Conservation (phyloP, 23 red algal genomes). For the Gracilariopsis chorda region DNA sequence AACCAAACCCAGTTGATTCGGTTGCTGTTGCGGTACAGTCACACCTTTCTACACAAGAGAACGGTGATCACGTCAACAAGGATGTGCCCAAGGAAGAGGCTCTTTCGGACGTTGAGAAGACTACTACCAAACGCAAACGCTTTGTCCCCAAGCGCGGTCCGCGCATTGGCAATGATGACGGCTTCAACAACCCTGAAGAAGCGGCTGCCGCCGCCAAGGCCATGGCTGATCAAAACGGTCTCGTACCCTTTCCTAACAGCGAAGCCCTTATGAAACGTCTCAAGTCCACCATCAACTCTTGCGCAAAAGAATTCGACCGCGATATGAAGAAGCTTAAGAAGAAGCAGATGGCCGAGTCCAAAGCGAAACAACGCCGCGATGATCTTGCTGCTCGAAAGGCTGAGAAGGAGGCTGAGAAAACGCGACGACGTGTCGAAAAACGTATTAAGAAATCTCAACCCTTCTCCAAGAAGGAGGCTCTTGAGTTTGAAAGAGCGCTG, state of each 20-base stretch:
- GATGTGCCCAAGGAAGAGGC: not conserved
- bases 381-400: conserved; percentile 47
- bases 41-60: not conserved
- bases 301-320: conserved; percentile 37
- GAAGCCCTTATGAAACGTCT: conserved; percentile 77
- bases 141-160: conserved; percentile 37
- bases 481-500: conserved; percentile 66
- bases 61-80: not conserved
- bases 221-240: conserved; percentile 32
- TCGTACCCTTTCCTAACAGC: conserved; percentile 65
- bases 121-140: not conserved
- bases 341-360: conserved; percentile 20
- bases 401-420: conserved; percentile 53
- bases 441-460: conserved; percentile 56
- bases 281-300: conserved; percentile 71
- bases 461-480: conserved; percentile 75
- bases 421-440: conserved; percentile 5
- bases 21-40: not conserved
- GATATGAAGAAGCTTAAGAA: conserved; percentile 55
- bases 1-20: not conserved
- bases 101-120: not conserved
- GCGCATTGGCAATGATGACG: conserved; percentile 45
- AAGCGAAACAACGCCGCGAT: conserved; percentile 45
- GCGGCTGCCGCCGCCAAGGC: not conserved
- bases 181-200: conserved; percentile 40